Conservation (phyloP, 1,139 yeast species). For the Geotrichum citri-aurantii region DNA sequence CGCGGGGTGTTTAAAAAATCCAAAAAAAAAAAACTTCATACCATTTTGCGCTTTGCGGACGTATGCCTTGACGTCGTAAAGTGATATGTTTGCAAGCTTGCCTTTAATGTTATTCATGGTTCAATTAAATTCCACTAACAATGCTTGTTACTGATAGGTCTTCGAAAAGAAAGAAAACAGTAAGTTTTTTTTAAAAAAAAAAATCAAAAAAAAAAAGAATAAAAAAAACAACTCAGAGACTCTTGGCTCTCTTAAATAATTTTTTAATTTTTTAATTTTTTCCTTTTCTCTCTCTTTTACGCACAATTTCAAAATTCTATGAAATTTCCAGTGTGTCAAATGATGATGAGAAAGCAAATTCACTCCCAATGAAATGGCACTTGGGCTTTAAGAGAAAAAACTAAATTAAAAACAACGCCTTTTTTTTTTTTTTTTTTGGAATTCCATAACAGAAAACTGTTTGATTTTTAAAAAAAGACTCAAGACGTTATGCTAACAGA, state of each 20-base stretch:
- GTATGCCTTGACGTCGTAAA: conserved; percentile 94
- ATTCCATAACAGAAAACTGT: neutral
- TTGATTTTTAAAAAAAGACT: no score
- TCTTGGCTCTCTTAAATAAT: neutral
- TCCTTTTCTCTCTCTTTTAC: no score
- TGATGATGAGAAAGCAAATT: neutral
- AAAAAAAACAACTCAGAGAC: neutral
- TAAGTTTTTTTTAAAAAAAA: neutral
- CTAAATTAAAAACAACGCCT: neutral
- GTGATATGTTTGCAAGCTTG: conserved; percentile 71
- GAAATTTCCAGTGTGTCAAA: neutral
- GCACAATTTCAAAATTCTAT: no score
- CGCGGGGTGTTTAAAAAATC: no score
- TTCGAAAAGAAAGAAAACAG: neutral
- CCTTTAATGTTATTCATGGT: conserved; percentile 61
- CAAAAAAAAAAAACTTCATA: conserved; percentile 20
- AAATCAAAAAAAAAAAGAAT: neutral
- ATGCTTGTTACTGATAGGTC: neutral
- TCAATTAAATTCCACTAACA: neutral
- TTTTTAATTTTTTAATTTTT: neutral
- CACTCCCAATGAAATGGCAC: neutral
- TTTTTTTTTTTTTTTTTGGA: neutral
- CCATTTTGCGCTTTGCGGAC: conserved; percentile 96
- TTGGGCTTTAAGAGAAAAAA: neutral
- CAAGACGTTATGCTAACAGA: no score